Evolutionary conservation across 805 yeast species (phyloP).

Genomic region (Yamadazyma sp.): DNA sequence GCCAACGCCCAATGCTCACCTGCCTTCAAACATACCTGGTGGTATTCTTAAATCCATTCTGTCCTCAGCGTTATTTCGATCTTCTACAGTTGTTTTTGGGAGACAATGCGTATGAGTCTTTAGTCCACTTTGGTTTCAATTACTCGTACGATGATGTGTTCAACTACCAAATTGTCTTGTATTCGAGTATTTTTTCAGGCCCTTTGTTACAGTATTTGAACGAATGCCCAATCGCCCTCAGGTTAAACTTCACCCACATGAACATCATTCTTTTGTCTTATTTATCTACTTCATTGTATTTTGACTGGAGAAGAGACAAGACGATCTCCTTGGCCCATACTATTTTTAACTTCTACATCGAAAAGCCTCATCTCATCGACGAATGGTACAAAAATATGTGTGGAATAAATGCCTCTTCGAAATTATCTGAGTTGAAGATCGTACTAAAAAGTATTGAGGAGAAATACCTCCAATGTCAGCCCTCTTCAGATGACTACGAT

Average conservation of each 20-base stretch:
- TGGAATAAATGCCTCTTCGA: too few relatives aligned
- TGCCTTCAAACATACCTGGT: conserved; percentile 1
- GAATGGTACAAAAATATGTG: conserved; percentile 9
- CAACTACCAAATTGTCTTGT: background rate
- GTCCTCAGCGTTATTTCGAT: background rate
- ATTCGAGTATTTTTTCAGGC: conserved; percentile 2
- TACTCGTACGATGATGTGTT: conserved; percentile 4
- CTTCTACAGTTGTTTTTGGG: conserved; percentile 1
- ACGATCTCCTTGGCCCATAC: background rate
- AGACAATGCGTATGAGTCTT: background rate
- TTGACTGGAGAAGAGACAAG: background rate
- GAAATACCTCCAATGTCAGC: background rate
- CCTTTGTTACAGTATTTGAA: background rate
- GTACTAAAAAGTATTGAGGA: background rate
- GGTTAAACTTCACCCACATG: conserved; percentile 1
- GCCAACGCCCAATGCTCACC: background rate
- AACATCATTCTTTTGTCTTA: conserved; percentile 1
- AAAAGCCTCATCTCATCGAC: background rate
- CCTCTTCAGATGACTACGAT: background rate
- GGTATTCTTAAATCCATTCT: background rate
- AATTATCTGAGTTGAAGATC: background rate
- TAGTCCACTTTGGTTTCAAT: conserved; percentile 1
- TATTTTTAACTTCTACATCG: conserved; percentile 1
- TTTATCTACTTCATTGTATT: background rate
- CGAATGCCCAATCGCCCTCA: background rate